Base-by-base conservation (phyloP, 2,329 filamentous ascomycete genomes). In the Chrysosporium keratinophilum region DNA sequence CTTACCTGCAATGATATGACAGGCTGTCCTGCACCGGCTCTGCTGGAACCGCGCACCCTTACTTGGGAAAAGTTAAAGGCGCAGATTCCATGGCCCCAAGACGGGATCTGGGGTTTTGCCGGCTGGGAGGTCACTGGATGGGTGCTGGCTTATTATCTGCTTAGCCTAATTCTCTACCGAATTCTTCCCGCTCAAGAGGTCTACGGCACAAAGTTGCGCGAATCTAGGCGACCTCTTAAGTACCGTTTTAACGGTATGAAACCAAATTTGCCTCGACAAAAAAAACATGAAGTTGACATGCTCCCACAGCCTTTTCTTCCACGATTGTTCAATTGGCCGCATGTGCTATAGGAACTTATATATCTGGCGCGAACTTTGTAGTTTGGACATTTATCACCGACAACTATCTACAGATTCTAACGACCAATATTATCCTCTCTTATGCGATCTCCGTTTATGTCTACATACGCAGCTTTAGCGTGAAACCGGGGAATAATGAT, bases 331-430 rank as follows among this genome's bases (percentile, higher is more conserved):
- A 84, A 49, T 74, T 95, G 43, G 76, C 78, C n/a, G 74, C 84
- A 5, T 79, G 84, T 50, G 82, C 82, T 34, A 83, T 83, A 7
- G 90, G 89, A 47, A 95, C 89, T 2, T 70, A 83, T 39, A 71
- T 82, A 2, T 80, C 91, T 61, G 91, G 91, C 54, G 81, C 88
- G 50, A 78, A 91, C 17, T 96, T 95, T 63, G 78, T 82, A 7
- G 79, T 96, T 50, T 98, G 91, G 91, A 87, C 84, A 23, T 97
- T 89, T 71, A 88, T 97, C 65, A 84, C 86, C 74, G 84, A 95
- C 66, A 91, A 97, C 73, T 94, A 91, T 67, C 65, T 93, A 50
- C 88, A 91, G 67, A 78, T 98, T 50, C 76, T 95, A 33, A 93
- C 88, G 0, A 81, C 85, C 58, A 94, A 90, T 67, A 81, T 94